Evolutionary conservation across 1,139 yeast genomes (phyloP), one percentile per base, ranked within the genome.

Genomic region (Keqinozyma sinolaborantium): DNA sequence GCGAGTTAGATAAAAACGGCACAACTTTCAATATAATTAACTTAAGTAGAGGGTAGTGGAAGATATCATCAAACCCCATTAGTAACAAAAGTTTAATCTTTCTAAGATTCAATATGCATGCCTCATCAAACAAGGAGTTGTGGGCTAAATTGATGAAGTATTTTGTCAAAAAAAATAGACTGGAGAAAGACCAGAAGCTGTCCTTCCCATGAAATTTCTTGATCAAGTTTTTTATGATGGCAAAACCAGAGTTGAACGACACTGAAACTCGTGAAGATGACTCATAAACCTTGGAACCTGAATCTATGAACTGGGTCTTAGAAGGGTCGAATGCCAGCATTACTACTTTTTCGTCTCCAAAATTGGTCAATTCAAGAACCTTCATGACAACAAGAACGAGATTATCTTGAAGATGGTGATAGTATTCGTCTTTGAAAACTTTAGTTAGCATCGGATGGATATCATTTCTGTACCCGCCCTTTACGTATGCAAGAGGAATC

Each of bases 401-500:
- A 18, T 18, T 18, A 10, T 7, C 7, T 10, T 18, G 21, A 18
- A 18, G 21, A 7, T 7, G 21, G 9, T 18, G 9, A 18, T 18
- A 10, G 10, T 18, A 18, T 7, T 18, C 21, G 10, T 18, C 21
- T 18, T 18, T 18, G 21, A 18, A 10, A 7, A 18, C 21, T 10
- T 18, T 18, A 10, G 21, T 7, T 10, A 44, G 41, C 16, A 12
- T 37, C 2, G 50, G 56, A 28, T 63, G 65, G 0, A 74, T 49
- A 2, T 54, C 53, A 31, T 62, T 62, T 25, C 71, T 53, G 1
- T 56, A 39, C 0, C 82, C 81, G 16, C 59, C 56, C 10, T 51
- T 51, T 0, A 73, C 49, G 41, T 63, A 77, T 0, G 82, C 59
- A 8, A 77, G 47, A 0, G 81, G 68, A 2, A 76, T 50, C 34